phyloP scores from a whole-genome alignment of 2,329 filamentous ascomycete genomes.

The Penicillium aurantiogriseum region DNA sequence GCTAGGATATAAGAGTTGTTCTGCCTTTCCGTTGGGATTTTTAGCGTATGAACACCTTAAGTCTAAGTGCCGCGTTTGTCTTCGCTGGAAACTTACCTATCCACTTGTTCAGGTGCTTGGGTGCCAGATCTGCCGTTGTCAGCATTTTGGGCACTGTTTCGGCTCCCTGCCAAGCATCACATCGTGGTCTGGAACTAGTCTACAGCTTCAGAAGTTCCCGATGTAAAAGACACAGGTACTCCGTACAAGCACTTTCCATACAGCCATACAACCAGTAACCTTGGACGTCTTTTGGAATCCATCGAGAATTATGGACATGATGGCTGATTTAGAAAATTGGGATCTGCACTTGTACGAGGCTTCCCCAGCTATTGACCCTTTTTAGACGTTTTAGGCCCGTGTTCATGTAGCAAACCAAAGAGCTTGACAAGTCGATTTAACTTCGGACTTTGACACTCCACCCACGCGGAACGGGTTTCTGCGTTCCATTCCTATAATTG shows the following conservation, averaged over 20 bases:
- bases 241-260: not conserved
- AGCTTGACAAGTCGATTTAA: conserved; percentile 11
- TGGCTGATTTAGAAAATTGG: conserved; percentile 2
- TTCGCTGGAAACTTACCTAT: not conserved
- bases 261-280: not conserved
- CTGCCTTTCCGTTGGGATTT: not conserved
- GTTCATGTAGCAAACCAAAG: not conserved
- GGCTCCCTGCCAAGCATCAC: not conserved
- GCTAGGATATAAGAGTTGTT: not conserved
- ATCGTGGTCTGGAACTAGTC: not conserved
- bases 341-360: conserved; percentile 12
- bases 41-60: not conserved
- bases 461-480: not conserved
- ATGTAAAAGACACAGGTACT: not conserved
- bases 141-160: not conserved
- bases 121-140: not conserved
- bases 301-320: not conserved
- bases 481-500: not conserved
- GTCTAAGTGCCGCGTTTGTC: not conserved
- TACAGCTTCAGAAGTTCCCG: not conserved
- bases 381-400: not conserved
- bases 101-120: not conserved
- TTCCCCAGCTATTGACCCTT: not conserved
- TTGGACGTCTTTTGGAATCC: not conserved
- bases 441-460: conserved; percentile 9